A percentile compares a stretch with the other conserved stretches of the same genome.
Evolutionary conservation across 768 basidiomycete species (phyloP).

Genomic region (Tulasnella sp.): DNA sequence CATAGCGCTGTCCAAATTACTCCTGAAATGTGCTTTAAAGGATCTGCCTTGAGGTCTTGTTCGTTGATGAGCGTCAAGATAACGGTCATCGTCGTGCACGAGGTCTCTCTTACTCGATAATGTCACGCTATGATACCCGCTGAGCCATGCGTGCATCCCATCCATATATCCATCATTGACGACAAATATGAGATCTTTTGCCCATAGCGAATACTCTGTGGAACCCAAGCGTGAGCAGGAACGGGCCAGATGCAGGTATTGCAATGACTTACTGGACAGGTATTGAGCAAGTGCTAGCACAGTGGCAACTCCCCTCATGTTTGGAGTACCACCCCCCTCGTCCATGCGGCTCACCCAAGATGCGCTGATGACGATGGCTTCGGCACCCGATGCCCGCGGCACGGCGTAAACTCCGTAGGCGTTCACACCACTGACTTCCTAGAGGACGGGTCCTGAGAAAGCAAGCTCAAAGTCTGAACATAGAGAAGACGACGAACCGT

Average conservation of each 20-base stretch:
- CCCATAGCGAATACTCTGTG: slow-evolving; percentile 80
- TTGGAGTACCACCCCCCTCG: slow-evolving; percentile 44
- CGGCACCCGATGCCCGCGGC: slow-evolving; percentile 83
- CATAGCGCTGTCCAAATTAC: slow-evolving; percentile 93
- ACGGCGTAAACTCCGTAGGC: slow-evolving; percentile 71
- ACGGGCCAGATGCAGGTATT: not conserved
- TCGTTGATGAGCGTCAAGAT: not conserved
- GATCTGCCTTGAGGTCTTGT: slow-evolving; percentile 53
- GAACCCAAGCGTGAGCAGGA: not conserved
- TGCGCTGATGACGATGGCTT: slow-evolving; percentile 84
- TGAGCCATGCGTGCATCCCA: slow-evolving; percentile 88
- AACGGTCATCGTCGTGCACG: not conserved
- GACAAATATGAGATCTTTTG: slow-evolving; percentile 85
- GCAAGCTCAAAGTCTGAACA: not conserved
- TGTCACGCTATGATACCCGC: slow-evolving; percentile 58
- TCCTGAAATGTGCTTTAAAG: slow-evolving; percentile 45
- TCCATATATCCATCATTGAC: slow-evolving; percentile 80
- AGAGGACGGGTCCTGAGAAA: slow-evolving; percentile 10
- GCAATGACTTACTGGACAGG: slow-evolving; percentile 50
- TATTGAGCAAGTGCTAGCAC: slow-evolving; percentile 75
- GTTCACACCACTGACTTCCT: slow-evolving; percentile 59
- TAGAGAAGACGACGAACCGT: not conserved
- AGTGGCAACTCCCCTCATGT: slow-evolving; percentile 78
- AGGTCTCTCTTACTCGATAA: slow-evolving; percentile 44
- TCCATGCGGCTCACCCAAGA: slow-evolving; percentile 67